Evolutionary conservation across 2,329 filamentous ascomycete species (phyloP), one percentile per base, ranked within the genome.

Genomic region (Alternaria brassicicola): DNA sequence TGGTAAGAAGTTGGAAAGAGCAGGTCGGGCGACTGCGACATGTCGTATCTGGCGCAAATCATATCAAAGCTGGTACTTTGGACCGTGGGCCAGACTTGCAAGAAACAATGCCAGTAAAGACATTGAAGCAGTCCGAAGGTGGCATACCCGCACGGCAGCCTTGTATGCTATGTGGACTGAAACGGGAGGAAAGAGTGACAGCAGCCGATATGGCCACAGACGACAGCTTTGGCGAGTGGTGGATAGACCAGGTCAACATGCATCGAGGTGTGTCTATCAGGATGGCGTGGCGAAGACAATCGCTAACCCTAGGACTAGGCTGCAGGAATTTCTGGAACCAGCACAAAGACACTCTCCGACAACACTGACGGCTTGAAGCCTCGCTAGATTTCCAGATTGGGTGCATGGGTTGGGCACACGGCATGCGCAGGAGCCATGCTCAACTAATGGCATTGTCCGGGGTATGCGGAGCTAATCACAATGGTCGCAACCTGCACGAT

Each of bases 171-270:
- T 98, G 94, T 76, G 94, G 94, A 0, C 78, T 98, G 64, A 95
- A 91, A 79, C 83, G 94, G 63, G 92, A 97, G 38, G 94, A 98
- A 79, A 85, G 94, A 48, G 83, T 97, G 10, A 77, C 80, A 19
- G 92, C 88, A 71, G 85, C 95, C 31, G 93, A 96, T 70, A 81
- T 88, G 51, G 84, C 88, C 25, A 87, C 96, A 8, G 88, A 94
- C 69, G 94, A 98, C 76, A 93, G 90, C 75, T 97, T 97, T 81
- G 93, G 92, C 12, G 94, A 98, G 80, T 98, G 93, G 92, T 98
- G 94, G 94, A 83, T 90, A 39, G 93, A 97, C 43, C 89, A 80
- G 38, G 72, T 78, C 55, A 80, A 77, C 52, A 82, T 83, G 80
- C 81, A 94, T 75, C 93, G 92, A 89, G 92, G 74, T 76, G 64